phyloP scores from a whole-genome alignment of 139 green algal species.

The Chlamydomonas incerta region DNA sequence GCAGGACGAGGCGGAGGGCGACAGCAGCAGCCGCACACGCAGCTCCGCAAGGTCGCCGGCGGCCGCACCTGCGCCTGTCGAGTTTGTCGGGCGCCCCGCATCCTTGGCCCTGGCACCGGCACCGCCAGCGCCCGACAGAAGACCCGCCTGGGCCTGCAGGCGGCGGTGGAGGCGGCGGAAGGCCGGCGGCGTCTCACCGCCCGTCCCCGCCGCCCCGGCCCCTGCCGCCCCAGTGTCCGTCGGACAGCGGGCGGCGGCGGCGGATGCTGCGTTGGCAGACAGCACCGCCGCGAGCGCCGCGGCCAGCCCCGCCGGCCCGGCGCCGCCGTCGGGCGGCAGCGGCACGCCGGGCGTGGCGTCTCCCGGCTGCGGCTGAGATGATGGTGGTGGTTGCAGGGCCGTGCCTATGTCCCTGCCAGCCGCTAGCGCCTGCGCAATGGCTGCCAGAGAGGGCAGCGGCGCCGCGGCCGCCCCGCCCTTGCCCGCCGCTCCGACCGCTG shows the following conservation, averaged over 20 bases:
- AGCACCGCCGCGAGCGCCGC: neutral
- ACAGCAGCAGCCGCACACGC: neutral
- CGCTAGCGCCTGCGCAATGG: neutral
- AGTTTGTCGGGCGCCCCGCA: neutral
- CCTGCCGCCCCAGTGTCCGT: neutral
- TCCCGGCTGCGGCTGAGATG: no score
- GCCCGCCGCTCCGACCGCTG: no score
- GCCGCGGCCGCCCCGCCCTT: no score
- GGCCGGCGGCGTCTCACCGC: neutral
- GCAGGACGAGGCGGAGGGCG: no score
- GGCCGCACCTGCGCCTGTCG: no score
- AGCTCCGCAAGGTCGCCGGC: neutral
- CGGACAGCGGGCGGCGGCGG: neutral
- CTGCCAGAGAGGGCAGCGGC: no score
- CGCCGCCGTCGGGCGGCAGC: neutral
- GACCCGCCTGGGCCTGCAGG: neutral
- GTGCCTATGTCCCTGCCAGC: neutral
- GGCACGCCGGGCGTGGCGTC: slow-evolving; percentile 5
- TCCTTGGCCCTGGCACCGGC: neutral
- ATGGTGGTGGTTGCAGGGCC: neutral
- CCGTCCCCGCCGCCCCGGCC: neutral
- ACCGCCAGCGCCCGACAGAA: neutral
- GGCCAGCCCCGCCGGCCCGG: neutral
- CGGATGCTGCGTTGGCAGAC: neutral
- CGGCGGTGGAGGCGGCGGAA: slow-evolving; percentile 18